phyloP scores from a whole-genome alignment of 345 rosid species.

The Salix arbutifolia region DNA sequence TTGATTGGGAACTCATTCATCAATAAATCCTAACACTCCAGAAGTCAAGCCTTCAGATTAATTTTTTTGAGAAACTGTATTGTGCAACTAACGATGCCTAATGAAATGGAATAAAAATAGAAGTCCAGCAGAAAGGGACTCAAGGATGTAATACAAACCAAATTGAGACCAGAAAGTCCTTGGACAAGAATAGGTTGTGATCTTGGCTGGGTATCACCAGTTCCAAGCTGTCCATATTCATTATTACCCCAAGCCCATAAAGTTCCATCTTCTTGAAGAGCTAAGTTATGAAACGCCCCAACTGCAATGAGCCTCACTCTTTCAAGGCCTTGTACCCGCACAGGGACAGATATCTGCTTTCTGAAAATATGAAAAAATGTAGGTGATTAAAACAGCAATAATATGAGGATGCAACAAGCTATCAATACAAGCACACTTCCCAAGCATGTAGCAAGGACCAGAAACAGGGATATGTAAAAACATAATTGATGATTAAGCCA shows the following conservation, averaged over 20 bases:
- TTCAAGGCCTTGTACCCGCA: slow-evolving; percentile 97
- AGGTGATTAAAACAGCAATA: not conserved
- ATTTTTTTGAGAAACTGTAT: not conserved
- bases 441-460: not conserved
- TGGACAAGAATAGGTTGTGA: slow-evolving; percentile 89
- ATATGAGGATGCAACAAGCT: not conserved
- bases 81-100: not conserved
- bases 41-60: not conserved
- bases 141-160: slow-evolving; percentile 49
- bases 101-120: not conserved
- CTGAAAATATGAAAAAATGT: slow-evolving; percentile 36
- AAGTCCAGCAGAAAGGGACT: not conserved
- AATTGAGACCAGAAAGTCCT: slow-evolving; percentile 72
- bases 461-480: not conserved
- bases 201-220: slow-evolving; percentile 98
- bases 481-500: not conserved
- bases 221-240: slow-evolving; percentile 99
- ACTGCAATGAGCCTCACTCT: slow-evolving; percentile 79
- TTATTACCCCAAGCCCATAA: slow-evolving; percentile 99
- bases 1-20: not conserved
- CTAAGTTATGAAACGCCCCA: slow-evolving; percentile 98
- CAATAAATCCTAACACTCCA: not conserved
- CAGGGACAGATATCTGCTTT: slow-evolving; percentile 95
- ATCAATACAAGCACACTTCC: not conserved
- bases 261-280: slow-evolving; percentile 88